phyloP scores from a whole-genome alignment of 176 grass and related monocot species.

The Avena eriantha region DNA sequence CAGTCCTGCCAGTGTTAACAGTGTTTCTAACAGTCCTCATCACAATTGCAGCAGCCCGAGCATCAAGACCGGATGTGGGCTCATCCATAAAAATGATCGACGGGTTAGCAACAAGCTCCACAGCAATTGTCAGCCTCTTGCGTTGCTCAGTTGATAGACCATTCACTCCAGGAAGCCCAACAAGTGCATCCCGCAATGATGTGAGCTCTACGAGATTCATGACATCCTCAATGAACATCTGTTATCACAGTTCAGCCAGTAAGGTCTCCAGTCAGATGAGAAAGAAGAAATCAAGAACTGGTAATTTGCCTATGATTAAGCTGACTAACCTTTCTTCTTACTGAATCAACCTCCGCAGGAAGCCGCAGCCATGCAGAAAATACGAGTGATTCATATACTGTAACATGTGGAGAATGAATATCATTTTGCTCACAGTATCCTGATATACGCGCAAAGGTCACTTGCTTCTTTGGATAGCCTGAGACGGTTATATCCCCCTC shows the following conservation, averaged over 20 bases:
- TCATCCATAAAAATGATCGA: conserved; percentile 98
- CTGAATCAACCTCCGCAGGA: conserved; percentile 56
- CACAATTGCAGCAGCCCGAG: conserved; percentile 90
- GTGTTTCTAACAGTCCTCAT: conserved; percentile 95
- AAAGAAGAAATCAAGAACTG: conserved; percentile 30
- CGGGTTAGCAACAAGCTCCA: conserved; percentile 93
- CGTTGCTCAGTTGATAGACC: conserved; percentile 90
- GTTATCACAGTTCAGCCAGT: conserved; percentile 40
- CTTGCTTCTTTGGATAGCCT: conserved; percentile 93
- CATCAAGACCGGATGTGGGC: conserved; percentile 91
- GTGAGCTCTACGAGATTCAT: conserved; percentile 93
- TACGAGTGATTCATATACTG: conserved; percentile 75
- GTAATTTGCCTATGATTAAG: conserved; percentile 38
- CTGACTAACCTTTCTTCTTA: conserved; percentile 68
- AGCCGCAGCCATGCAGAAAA: conserved; percentile 94
- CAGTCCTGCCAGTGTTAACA: conserved; percentile 85
- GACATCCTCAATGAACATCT: conserved; percentile 92
- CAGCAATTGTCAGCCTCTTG: conserved; percentile 91
- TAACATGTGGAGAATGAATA: conserved; percentile 92
- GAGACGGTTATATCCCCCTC: conserved; percentile 80
- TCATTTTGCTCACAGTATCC: conserved; percentile 98
- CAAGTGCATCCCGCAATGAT: conserved; percentile 74
- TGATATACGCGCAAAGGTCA: conserved; percentile 91
- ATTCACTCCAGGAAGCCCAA: conserved; percentile 85
- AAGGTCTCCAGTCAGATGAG: conserved; percentile 31